phyloP scores from a whole-genome alignment of 108 stramenopile genomes.

The Cylindrotheca fusiformis region DNA sequence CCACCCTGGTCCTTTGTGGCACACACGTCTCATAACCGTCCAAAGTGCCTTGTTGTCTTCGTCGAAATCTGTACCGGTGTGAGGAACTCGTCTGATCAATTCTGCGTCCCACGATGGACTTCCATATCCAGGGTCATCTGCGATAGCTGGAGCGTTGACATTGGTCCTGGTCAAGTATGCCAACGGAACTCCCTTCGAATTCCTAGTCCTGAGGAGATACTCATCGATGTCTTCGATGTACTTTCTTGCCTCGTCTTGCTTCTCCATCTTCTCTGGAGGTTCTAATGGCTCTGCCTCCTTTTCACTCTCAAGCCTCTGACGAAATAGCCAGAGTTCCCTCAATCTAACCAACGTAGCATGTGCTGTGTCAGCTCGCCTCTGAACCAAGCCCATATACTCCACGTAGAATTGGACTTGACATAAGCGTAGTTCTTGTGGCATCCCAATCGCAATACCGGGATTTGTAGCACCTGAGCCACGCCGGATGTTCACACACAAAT shows the following conservation, averaged over 20 bases:
- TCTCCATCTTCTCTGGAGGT: neutral
- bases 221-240: neutral
- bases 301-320: too few species aligned
- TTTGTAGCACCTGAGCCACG: too few species aligned
- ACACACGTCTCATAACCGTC: slow-evolving; percentile 13
- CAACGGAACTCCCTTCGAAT: neutral
- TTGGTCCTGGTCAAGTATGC: neutral
- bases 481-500: too few species aligned
- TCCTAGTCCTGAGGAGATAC: neutral
- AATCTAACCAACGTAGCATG: too few species aligned
- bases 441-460: too few species aligned
- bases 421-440: too few species aligned
- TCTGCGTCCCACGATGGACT: slow-evolving; percentile 9
- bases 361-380: too few species aligned
- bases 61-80: slow-evolving; percentile 7
- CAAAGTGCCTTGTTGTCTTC: slow-evolving; percentile 23
- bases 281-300: too few species aligned
- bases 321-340: too few species aligned
- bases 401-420: too few species aligned
- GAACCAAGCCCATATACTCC: too few species aligned
- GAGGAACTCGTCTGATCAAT: slow-evolving; percentile 18
- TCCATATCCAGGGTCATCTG: slow-evolving; percentile 8
- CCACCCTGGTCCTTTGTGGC: too few species aligned
- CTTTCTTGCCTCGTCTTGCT: neutral
- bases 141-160: neutral